These are phyloP conservation scores for Salix arbutifolia DNA, from an alignment of 345 rosid species.

Conservation along the genomic window DNA sequence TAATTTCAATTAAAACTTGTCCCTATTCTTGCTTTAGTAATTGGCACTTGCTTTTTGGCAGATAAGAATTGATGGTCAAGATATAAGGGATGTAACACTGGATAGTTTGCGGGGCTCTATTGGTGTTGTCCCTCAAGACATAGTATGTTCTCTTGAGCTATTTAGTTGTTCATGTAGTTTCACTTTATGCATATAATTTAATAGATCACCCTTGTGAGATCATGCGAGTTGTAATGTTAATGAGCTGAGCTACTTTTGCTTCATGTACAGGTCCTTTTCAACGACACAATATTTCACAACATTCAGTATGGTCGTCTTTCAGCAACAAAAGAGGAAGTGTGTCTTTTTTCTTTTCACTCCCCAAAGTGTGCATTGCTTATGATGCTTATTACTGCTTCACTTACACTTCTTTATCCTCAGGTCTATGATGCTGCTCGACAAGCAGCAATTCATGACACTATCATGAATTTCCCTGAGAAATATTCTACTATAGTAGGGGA, in stretches of 20 bases:
- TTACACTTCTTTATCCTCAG: conserved; percentile 35
- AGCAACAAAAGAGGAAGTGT: conserved; percentile 86
- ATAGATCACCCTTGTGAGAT: background rate
- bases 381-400: conserved; percentile 4
- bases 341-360: conserved; percentile 3
- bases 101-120: conserved; percentile 67
- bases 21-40: background rate
- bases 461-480: conserved; percentile 82
- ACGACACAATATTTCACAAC: conserved; percentile 91
- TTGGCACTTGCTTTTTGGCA: conserved; percentile 23
- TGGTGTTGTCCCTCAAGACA: conserved; percentile 99
- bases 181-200: background rate
- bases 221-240: conserved; percentile 1
- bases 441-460: conserved; percentile 93
- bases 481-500: conserved; percentile 94
- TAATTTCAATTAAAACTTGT: background rate
- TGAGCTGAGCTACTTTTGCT: conserved; percentile 15
- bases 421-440: conserved; percentile 91
- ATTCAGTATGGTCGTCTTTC: conserved; percentile 92
- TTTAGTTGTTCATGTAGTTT: background rate
- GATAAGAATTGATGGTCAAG: conserved; percentile 85
- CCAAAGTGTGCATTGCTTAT: background rate
- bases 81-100: conserved; percentile 64
- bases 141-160: conserved; percentile 46
- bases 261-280: conserved; percentile 79